phyloP scores from a whole-genome alignment of 768 basidiomycete species.

The Phylloporus scabripes region DNA sequence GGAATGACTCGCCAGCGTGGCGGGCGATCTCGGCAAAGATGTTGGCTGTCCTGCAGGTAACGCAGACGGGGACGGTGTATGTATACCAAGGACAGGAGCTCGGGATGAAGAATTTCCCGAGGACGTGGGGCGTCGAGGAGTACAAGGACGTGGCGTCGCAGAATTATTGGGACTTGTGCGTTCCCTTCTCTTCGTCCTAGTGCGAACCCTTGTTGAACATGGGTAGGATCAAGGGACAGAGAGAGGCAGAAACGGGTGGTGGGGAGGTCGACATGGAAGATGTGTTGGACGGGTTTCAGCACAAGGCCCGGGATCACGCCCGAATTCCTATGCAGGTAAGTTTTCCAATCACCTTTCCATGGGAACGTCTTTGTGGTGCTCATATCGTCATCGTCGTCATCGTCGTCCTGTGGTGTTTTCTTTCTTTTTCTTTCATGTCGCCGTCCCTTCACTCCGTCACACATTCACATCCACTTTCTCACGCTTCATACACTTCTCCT shows the following conservation, averaged over 20 bases:
- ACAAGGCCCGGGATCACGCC: slow-evolving; percentile 39
- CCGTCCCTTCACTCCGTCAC: neutral
- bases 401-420: neutral
- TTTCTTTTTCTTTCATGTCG: neutral
- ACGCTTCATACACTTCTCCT: neutral
- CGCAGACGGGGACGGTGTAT: slow-evolving; percentile 62
- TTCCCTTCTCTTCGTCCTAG: neutral
- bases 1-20: slow-evolving; percentile 53
- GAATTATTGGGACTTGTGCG: slow-evolving; percentile 54
- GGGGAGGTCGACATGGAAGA: slow-evolving; percentile 52
- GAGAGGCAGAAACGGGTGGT: slow-evolving; percentile 11
- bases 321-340: slow-evolving; percentile 62
- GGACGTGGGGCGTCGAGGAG: slow-evolving; percentile 54
- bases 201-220: neutral
- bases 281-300: slow-evolving; percentile 47
- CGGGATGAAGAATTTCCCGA: slow-evolving; percentile 58
- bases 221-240: slow-evolving; percentile 36
- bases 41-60: slow-evolving; percentile 54
- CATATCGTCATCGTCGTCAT: neutral
- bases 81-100: slow-evolving; percentile 76
- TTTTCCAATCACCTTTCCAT: neutral
- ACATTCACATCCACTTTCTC: neutral
- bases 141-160: slow-evolving; percentile 65
- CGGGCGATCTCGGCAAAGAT: slow-evolving; percentile 58
- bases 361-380: neutral